Base-by-base conservation (phyloP, 768 basidiomycete genomes). In the Russula virescens region DNA sequence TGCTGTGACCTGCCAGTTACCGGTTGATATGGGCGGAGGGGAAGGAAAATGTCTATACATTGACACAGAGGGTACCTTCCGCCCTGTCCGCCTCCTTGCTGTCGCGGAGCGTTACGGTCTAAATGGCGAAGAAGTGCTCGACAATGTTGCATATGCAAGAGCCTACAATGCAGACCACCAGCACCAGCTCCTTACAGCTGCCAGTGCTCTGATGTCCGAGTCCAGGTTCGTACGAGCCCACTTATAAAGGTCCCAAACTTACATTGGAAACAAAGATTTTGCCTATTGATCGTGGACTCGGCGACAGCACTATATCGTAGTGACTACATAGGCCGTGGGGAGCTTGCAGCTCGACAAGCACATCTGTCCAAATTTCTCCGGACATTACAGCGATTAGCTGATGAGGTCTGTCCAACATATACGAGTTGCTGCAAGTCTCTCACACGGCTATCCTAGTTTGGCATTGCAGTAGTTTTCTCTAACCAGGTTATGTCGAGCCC, bases 401-500 rank as follows among this genome's bases (percentile, higher is more conserved):
- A 99, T 70, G 97, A 99, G 83, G 96, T 96, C 70, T 55, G 81
- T 71, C 61, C 21, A 5, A 38, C 34, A 52, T 25, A 10, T 38
- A 26, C 21, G 13, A 34, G 25, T n/a, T 10, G 31, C 14, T n/a
- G 54, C 34, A 23, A 52, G 59, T 55, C 45, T 25, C 63, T 66
- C 42, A 67, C 60, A 28, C 67, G n/a, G 57, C 46, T 56, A 49
- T 69, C 19, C 10, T 65, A 98, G 96, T 99, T 92, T 70, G 97
- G 97, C 31, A 91, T 98, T 53, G 97, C 97, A 4, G 96, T 98
- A 25, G 94, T 99, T 13, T 87, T 98, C 46, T 91, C 92, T 5
- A 99, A 99, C 73, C 97, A 99, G 74, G 97, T 99, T 68, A 97
- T 99, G 84, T 98, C 97, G n/a, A 95, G 87, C 61, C 96, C 97